Conservation (phyloP, 345 rosid species). For the Ceriops zippeliana region DNA sequence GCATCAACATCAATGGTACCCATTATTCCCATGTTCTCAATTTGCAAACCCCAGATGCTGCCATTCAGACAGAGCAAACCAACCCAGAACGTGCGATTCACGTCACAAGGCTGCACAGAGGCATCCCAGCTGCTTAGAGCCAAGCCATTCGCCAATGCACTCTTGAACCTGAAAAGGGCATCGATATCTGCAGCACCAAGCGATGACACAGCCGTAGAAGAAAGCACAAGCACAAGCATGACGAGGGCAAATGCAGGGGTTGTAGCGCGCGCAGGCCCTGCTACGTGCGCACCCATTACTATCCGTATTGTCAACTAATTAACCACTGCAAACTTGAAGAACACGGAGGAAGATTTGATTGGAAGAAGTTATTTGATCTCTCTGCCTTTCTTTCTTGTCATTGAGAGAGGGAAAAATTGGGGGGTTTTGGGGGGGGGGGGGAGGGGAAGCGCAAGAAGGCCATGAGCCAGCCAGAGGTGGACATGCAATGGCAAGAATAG, state of each 20-base stretch:
- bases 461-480: too few relatives aligned
- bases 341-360: neutral
- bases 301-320: neutral
- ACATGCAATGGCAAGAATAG: neutral
- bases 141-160: neutral
- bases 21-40: slow-evolving; percentile 50
- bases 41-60: slow-evolving; percentile 53
- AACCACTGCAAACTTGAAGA: neutral
- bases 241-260: neutral
- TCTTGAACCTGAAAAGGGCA: slow-evolving; percentile 20
- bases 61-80: slow-evolving; percentile 54
- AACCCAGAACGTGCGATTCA: slow-evolving; percentile 42
- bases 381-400: neutral
- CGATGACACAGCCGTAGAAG: neutral
- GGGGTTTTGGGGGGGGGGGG: too few relatives aligned
- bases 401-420: neutral
- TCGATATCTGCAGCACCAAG: slow-evolving; percentile 10
- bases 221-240: neutral
- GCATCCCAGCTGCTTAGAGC: slow-evolving; percentile 38
- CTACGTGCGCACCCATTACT: slow-evolving; percentile 27
- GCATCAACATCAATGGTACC: slow-evolving; percentile 47
- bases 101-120: slow-evolving; percentile 34
- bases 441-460: neutral
- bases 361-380: neutral
- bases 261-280: slow-evolving; percentile 21